phyloP scores from a whole-genome alignment of 78 protist genomes.

The Dictyostelium brefeldianum region DNA sequence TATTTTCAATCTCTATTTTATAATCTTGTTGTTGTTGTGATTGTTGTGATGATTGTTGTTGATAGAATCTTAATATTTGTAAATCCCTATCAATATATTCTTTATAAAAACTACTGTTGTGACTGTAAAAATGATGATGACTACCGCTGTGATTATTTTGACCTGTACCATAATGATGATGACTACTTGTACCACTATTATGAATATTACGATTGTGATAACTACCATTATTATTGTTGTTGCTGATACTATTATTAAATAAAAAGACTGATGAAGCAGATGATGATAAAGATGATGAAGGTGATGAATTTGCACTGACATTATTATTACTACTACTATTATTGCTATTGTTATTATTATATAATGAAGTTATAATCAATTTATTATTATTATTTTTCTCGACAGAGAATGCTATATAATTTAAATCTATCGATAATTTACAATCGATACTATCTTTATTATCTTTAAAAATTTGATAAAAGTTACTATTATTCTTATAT shows the following conservation, averaged over 20 bases:
- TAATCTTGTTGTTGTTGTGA: background rate
- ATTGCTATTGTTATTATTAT: background rate
- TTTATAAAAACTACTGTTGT: slow-evolving; percentile 3
- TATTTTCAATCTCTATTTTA: slow-evolving; percentile 14
- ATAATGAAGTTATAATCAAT: slow-evolving; percentile 17
- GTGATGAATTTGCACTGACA: background rate
- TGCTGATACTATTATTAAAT: background rate
- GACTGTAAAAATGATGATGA: background rate
- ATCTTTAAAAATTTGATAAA: slow-evolving; percentile 11
- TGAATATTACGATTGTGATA: background rate
- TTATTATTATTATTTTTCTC: background rate
- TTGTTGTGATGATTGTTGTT: background rate
- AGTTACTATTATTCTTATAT: slow-evolving; percentile 5
- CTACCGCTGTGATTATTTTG: background rate
- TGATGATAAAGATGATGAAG: slow-evolving; percentile 13
- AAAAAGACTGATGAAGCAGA: slow-evolving; percentile 6
- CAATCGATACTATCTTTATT: background rate
- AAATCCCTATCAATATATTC: background rate
- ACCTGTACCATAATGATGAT: background rate
- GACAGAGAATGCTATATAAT: background rate
- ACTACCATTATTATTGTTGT: background rate
- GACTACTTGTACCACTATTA: background rate
- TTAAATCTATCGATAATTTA: slow-evolving; percentile 11
- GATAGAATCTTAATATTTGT: slow-evolving; percentile 3
- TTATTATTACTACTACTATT: background rate